These are phyloP conservation scores for Veloporphyrellus conicus DNA, from an alignment of 1,284 basidiomycete genomes.

Conservation along the genomic window DNA sequence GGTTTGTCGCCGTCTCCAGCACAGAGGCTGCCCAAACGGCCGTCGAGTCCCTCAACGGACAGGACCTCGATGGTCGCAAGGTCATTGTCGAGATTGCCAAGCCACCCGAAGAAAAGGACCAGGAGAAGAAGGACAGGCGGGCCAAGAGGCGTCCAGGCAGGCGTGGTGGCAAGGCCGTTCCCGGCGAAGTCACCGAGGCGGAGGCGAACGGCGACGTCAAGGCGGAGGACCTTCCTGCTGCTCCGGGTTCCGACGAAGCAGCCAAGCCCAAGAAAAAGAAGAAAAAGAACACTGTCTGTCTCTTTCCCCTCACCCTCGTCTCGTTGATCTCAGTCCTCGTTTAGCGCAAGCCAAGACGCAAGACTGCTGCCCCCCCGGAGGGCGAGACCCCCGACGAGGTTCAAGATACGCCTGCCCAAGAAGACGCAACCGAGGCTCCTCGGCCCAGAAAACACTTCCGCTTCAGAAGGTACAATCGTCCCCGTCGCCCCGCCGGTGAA, in stretches of 20 bases:
- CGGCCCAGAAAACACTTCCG: slow-evolving; percentile 50
- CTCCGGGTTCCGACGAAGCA: slow-evolving; percentile 49
- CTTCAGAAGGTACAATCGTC: slow-evolving; percentile 60
- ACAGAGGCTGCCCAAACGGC: slow-evolving; percentile 82
- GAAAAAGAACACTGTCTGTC: slow-evolving; percentile 59
- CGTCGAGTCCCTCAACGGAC: slow-evolving; percentile 80
- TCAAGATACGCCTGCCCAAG: slow-evolving; percentile 36
- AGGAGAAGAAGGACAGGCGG: slow-evolving; percentile 68
- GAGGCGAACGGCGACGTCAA: slow-evolving; percentile 73
- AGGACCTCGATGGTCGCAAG: slow-evolving; percentile 82
- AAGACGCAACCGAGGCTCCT: slow-evolving; percentile 33
- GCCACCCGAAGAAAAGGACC: slow-evolving; percentile 80
- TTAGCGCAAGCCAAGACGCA: slow-evolving; percentile 57
- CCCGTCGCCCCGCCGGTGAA: slow-evolving; percentile 64
- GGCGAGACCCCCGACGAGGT: slow-evolving; percentile 36
- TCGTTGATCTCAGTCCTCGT: slow-evolving; percentile 16
- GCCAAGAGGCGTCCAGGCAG: slow-evolving; percentile 73
- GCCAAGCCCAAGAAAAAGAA: slow-evolving; percentile 80
- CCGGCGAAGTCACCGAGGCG: slow-evolving; percentile 80
- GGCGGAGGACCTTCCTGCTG: slow-evolving; percentile 45
- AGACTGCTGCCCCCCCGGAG: slow-evolving; percentile 36
- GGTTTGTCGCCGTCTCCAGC: slow-evolving; percentile 81
- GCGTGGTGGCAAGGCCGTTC: slow-evolving; percentile 76
- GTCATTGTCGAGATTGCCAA: slow-evolving; percentile 89
- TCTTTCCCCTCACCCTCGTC: slow-evolving; percentile 2